Percentiles rank a stretch among this genome's conserved stretches.
phyloP scores from a whole-genome alignment of 768 basidiomycete genomes.

The Sarcodon aspratus region DNA sequence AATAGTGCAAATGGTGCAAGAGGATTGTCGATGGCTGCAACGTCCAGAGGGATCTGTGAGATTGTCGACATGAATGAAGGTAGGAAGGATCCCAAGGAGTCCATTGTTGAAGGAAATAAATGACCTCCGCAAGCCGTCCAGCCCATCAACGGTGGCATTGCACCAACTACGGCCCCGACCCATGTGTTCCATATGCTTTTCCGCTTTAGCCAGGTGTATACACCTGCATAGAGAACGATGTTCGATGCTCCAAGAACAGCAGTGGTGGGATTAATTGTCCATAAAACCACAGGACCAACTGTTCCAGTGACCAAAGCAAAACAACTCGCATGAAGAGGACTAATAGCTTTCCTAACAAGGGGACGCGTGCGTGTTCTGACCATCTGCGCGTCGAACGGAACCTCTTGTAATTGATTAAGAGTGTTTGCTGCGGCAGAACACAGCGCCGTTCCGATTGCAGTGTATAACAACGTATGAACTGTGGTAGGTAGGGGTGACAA shows the following conservation, averaged over 20 bases:
- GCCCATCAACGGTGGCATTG: conserved; percentile 90
- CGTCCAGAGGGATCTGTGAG: conserved; percentile 24
- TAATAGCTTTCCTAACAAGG: conserved; percentile 75
- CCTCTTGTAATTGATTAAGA: conserved; percentile 89
- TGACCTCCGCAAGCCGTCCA: conserved; percentile 92
- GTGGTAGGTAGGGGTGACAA: conserved; percentile 82
- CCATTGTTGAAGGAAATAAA: conserved; percentile 50
- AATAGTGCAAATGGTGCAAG: conserved; percentile 74
- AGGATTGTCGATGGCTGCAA: conserved; percentile 62
- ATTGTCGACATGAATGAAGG: conserved; percentile 39
- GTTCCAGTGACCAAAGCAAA: conserved; percentile 74
- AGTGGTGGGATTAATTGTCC: conserved; percentile 75
- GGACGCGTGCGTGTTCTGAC: conserved; percentile 80
- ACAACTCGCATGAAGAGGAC: conserved; percentile 69
- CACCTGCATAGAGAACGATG: conserved; percentile 79
- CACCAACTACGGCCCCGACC: conserved; percentile 91
- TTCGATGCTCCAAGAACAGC: conserved; percentile 77
- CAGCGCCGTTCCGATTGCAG: conserved; percentile 81
- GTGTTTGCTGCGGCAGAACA: conserved; percentile 92
- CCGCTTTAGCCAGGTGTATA: conserved; percentile 91
- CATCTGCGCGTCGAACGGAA: conserved; percentile 97
- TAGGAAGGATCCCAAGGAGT: conserved; percentile 49
- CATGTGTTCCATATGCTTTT: conserved; percentile 79
- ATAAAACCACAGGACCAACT: conserved; percentile 68
- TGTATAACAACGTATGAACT: conserved; percentile 74